Base-by-base conservation (phyloP, 768 basidiomycete genomes). In the Amanita rubescens region DNA sequence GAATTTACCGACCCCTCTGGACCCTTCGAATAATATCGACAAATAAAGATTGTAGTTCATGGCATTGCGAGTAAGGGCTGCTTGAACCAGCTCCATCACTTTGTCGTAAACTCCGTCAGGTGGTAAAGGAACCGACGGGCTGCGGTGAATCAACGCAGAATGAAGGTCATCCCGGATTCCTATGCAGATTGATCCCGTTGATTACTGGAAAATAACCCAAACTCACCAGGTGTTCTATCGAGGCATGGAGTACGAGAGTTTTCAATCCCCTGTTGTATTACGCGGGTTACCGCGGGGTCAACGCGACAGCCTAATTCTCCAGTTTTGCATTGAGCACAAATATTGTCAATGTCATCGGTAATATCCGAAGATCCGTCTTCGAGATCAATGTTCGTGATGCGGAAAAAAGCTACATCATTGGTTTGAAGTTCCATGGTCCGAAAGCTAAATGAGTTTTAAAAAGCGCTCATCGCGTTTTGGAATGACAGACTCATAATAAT, bases 271-370 rank as follows among this genome's bases (percentile, higher is more conserved):
- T 82, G 76, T 65, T 94, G 90, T 7, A 88, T 67, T 61, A 97
- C 80, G 50, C 82, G 81, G 17, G 95, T 95, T 6, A 76, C 63
- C 1, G 73, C 64, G 1, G 83, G 69, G 60, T 97, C 90, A 17
- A 96, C 75, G 78, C 88, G 89, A 61, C 87, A 94, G 0, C 95
- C 95, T 15, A 94, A 64, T 60, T 90, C 82, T 4, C 87, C 89
- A 17, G 76, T 65, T 0, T 76, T 75, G 1, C 76, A 76, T 14
- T 81, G 79, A 20, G 77, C 71, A 58, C 81, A 78, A 5, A 78
- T 35, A 5, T 55, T 48, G 30, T 64, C 56, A 4, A 78, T 34
- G 4, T 53, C 46, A 38, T 64, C 55, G 17, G 58, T 54, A 57
- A 62, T 55, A 51, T 63, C 39, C 58, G 65, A 66, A 32, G 74